Base-by-base conservation (phyloP, 2,329 filamentous ascomycete genomes). In the Fusarium bactridioides region DNA sequence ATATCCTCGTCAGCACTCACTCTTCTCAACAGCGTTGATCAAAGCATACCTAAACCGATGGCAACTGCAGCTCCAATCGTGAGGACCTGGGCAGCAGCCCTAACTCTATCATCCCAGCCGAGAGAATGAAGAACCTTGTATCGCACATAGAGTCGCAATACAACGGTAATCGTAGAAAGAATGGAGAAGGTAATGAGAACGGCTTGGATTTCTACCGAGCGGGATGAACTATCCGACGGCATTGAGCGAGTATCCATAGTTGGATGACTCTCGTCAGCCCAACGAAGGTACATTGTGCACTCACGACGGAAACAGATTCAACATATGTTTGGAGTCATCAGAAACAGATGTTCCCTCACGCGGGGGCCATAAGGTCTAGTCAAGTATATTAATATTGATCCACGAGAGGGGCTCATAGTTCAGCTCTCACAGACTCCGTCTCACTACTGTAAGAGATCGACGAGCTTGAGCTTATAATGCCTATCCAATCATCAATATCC, bases 21-120 rank as follows among this genome's bases (percentile, higher is more conserved):
- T 25, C 25, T 12, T 0, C 4, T 12, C 3, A 18, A 13, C 23
- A 8, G 0, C 35, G 1, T 19, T 13, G 11, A 18, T 18, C 1
- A 11, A 51, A 23, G n/a, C 45, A 1, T n/a, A 71, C 69, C 69
- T 18, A 71, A 25, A 7, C 67, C 69, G 8, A 71, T 71, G 3
- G 69, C 54, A 2, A 60, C 40, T 0, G 51, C 62, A 27, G 69
- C 11, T 6, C 44, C 69, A 7, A 67, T 19, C 3, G 44, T 37
- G 5, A 71, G 58, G 7, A 67, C 33, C 19, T 67, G 67, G 3
- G 69, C 62, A 13, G 44, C 11, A 5, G 62, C 57, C 47, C 67
- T 71, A 12, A 63, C 21, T 4, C 62, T 58, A 67, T 71, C 69
- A 19, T 71, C 63, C 12, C 38, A 67, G 1, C 69, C 68, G 25